Base-by-base conservation (phyloP, 768 basidiomycete species). In the Dioszegia crocea region DNA sequence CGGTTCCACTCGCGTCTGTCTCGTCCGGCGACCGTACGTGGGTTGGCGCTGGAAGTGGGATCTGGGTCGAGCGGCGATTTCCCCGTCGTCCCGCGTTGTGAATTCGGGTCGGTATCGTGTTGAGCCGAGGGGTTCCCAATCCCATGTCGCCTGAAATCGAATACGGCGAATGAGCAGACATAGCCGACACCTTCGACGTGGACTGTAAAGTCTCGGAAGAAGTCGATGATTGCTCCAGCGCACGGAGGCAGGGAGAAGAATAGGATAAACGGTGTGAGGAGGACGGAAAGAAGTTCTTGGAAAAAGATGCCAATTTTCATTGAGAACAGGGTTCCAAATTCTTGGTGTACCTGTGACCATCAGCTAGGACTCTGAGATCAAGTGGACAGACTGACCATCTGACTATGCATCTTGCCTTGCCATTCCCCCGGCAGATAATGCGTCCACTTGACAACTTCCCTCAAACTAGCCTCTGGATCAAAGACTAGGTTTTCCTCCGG, bases 151-250 rank as follows among this genome's bases (percentile, higher is more conserved):
- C 91, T 86, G 76, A 99, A 98, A 75, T 98, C 93, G 74, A 99
- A 99, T 60, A 94, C 93, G 2, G 96, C 96, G 76, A 98, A 99
- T 56, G 89, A 92, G 73, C 96, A 98, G 19, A 99, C 89, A 69
- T 96, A 94, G 4, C 96, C 96, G 1, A 96, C 83, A 0, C 93
- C 91, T 60, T 97, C 93, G 21, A 99, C 88, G 76, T 98, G 94
- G 0, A 99, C 88, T 0, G 91, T 88, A 73, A 97, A 99, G 76
- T 98, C 94, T 30, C 94, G 85, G 83, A 99, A 98, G 74, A 99
- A 98, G 74, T 99, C 96, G 61, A 99, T 84, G 65, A 98, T 88
- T 0, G 86, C 87, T 9, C 89, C 87, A 1, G 94, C 89, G 73
- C 91, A 96, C 1, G 80, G 80, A 0, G 96, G 94, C 2, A 99